phyloP scores from a whole-genome alignment of 163 green algal species.

The Prototheca cutis region DNA sequence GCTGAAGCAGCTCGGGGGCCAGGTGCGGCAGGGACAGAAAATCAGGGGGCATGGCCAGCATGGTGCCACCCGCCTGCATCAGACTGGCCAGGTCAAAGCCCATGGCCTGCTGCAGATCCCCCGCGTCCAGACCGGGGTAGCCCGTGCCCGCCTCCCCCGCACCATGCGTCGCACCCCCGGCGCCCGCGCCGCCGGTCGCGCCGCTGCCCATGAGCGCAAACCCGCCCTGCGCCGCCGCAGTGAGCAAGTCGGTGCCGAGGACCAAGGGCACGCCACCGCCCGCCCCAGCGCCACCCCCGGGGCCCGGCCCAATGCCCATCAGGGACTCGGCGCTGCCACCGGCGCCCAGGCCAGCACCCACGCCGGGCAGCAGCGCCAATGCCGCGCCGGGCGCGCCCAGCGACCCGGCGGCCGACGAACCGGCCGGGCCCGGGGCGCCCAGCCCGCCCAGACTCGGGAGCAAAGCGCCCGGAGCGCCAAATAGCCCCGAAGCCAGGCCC shows the following conservation, averaged over 20 bases:
- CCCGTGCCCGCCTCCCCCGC: no score
- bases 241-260: background rate
- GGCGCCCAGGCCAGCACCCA: background rate
- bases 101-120: background rate
- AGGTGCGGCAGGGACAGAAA: slow-evolving; percentile 1
- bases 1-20: background rate
- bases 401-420: background rate
- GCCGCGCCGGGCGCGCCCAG: background rate
- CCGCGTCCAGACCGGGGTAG: background rate
- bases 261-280: background rate
- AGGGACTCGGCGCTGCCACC: background rate
- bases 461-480: background rate
- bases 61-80: background rate
- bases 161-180: background rate
- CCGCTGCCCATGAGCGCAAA: background rate
- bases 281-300: background rate
- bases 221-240: background rate
- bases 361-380: background rate
- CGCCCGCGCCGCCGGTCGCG: no score
- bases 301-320: background rate
- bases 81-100: background rate
- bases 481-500: background rate
- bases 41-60: background rate
- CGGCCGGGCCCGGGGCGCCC: background rate
- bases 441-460: background rate